phyloP scores from a whole-genome alignment of 345 rosid species.

The Ceriops zippeliana region DNA sequence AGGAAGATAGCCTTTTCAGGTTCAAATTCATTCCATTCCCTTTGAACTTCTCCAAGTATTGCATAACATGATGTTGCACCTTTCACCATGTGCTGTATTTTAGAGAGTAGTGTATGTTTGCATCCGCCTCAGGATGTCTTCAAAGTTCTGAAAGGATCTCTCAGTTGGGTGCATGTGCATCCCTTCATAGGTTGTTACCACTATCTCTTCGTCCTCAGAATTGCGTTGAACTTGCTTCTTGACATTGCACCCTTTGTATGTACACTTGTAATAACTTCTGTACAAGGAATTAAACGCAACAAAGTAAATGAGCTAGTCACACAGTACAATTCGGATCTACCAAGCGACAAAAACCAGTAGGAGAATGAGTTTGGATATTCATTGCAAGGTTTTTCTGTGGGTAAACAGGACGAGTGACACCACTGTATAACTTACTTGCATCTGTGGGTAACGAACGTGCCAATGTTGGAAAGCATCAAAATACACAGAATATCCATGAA shows the following conservation, averaged over 20 bases:
- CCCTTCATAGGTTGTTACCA: slow-evolving; percentile 51
- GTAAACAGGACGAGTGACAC: too few species aligned
- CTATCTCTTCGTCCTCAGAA: slow-evolving; percentile 39
- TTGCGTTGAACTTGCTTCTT: slow-evolving; percentile 51
- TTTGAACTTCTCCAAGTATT: neutral
- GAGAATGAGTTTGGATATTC: too few species aligned
- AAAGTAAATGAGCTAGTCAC: too few species aligned
- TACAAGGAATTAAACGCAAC: neutral
- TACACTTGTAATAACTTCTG: slow-evolving; percentile 53
- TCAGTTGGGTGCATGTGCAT: slow-evolving; percentile 37
- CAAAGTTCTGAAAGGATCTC: slow-evolving; percentile 1
- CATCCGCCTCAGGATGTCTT: neutral
- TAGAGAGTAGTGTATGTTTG: neutral
- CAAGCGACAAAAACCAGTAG: too few species aligned
- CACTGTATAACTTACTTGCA: too few species aligned
- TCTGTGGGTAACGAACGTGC: too few species aligned
- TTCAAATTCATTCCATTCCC: neutral
- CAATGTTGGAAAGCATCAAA: too few species aligned
- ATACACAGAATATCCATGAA: too few species aligned
- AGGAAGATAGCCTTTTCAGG: too few species aligned
- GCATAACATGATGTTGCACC: neutral
- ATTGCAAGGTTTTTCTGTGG: too few species aligned
- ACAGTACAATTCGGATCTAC: too few species aligned
- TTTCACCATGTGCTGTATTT: neutral
- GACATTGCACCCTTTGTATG: slow-evolving; percentile 41